These are phyloP conservation scores for Phytophthora pinifolia DNA, from an alignment of 352 stramenopile species.

Conservation along the genomic window DNA sequence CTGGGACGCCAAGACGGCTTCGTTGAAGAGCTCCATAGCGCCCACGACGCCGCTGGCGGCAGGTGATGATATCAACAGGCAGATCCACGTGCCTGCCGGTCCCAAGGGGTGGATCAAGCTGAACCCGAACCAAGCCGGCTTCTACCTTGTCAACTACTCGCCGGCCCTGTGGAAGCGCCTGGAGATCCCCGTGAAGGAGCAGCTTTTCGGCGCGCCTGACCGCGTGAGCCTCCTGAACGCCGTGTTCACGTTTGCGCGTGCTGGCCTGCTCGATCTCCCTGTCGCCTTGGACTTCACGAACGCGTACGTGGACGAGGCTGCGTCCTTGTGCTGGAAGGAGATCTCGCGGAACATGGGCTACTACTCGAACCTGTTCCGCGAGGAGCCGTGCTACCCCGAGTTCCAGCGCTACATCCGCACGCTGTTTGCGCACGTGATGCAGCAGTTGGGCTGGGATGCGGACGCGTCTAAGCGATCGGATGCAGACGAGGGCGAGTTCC, in stretches of 20 bases:
- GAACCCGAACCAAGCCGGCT: constrained; percentile 94
- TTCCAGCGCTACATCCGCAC: constrained; percentile 57
- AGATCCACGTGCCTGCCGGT: constrained; percentile 54
- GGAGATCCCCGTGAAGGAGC: constrained; percentile 49
- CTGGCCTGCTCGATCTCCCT: constrained; percentile 47
- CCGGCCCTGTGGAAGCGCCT: constrained; percentile 85
- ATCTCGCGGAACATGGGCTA: constrained; percentile 54
- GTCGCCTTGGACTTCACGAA: constrained; percentile 63
- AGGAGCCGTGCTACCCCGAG: constrained; percentile 54
- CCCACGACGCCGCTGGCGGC: constrained; percentile 48
- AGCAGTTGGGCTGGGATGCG: constrained; percentile 53
- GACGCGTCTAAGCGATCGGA: constrained; percentile 21
- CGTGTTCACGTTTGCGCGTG: constrained; percentile 88
- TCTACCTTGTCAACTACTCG: constrained; percentile 94
- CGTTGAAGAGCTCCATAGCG: constrained; percentile 10
- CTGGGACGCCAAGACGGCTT: constrained; percentile 58
- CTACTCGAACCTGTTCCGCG: constrained; percentile 53
- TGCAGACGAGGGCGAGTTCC: constrained; percentile 63
- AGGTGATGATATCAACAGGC: constrained; percentile 82
- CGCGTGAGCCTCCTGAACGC: constrained; percentile 92
- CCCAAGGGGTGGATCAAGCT: constrained; percentile 92
- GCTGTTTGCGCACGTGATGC: constrained; percentile 58
- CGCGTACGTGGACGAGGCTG: constrained; percentile 57
- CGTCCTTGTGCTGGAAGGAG: constrained; percentile 69
- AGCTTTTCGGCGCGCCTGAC: constrained; percentile 77